These are phyloP conservation scores for Puccinia polysora DNA, from an alignment of 1,284 basidiomycete species.

Conservation along the genomic window DNA sequence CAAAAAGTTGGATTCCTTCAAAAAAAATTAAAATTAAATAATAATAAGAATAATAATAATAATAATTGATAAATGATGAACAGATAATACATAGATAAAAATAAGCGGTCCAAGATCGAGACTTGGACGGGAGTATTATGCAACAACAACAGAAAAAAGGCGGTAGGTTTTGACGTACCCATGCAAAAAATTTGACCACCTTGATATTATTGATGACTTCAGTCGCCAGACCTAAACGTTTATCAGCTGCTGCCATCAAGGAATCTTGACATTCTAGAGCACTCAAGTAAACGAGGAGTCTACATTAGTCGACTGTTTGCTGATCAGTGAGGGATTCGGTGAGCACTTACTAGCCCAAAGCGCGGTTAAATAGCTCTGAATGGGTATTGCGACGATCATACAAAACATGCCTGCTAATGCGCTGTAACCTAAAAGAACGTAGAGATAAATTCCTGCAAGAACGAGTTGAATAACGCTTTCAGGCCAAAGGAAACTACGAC, in stretches of 20 bases:
- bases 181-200: slow-evolving; percentile 52
- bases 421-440: slow-evolving; percentile 31
- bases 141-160: slow-evolving; percentile 30
- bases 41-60: too few species aligned
- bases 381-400: slow-evolving; percentile 21
- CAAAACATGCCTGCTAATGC: slow-evolving; percentile 35
- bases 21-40: slow-evolving; percentile 46
- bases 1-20: slow-evolving; percentile 56
- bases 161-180: slow-evolving; percentile 21
- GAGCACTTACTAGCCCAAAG: slow-evolving; percentile 20
- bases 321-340: not conserved
- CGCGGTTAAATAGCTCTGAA: slow-evolving; percentile 35
- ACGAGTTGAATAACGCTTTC: slow-evolving; percentile 35
- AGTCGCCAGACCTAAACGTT: slow-evolving; percentile 57
- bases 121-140: slow-evolving; percentile 53
- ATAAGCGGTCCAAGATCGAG: slow-evolving; percentile 59
- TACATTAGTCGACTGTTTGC: not conserved
- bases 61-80: not conserved
- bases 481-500: slow-evolving; percentile 32
- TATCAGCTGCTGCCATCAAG: slow-evolving; percentile 58
- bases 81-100: slow-evolving; percentile 45
- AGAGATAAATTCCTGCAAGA: slow-evolving; percentile 37
- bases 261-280: slow-evolving; percentile 54
- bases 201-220: slow-evolving; percentile 60
- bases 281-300: slow-evolving; percentile 4